These are phyloP conservation scores for Calcarisporium arbuscula DNA, from an alignment of 2,329 filamentous ascomycete genomes.

Conservation along the genomic window DNA sequence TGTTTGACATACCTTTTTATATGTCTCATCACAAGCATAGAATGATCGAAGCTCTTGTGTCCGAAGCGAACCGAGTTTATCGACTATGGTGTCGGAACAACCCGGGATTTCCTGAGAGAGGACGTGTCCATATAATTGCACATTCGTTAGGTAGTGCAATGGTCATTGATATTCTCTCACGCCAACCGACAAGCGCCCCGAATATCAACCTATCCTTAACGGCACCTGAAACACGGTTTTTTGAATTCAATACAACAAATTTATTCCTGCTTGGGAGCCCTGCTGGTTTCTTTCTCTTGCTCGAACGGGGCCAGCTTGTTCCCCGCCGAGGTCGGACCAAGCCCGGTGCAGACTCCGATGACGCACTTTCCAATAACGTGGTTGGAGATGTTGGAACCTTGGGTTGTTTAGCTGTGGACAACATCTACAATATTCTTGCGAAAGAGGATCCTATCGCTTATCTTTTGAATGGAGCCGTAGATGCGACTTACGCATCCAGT, in stretches of 20 bases:
- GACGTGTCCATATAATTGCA: conserved; percentile 84
- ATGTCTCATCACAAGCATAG: conserved; percentile 92
- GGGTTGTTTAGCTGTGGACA: conserved; percentile 89
- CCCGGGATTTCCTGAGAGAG: conserved; percentile 71
- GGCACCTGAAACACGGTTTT: conserved; percentile 49
- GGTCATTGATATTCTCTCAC: conserved; percentile 84
- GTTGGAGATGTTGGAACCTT: conserved; percentile 76
- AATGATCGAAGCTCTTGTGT: conserved; percentile 84
- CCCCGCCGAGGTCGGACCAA: conserved; percentile 74
- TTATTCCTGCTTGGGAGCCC: conserved; percentile 88
- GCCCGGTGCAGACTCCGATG: conserved; percentile 61
- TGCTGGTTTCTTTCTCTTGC: conserved; percentile 83
- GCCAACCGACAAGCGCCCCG: conserved; percentile 71
- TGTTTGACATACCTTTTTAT: conserved; percentile 98
- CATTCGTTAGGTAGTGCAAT: conserved; percentile 94
- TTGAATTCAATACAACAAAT: conserved; percentile 89
- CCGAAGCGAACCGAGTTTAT: conserved; percentile 93
- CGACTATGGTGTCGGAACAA: conserved; percentile 93
- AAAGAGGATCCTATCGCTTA: conserved; percentile 76
- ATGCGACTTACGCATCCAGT: conserved; percentile 68
- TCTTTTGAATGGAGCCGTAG: conserved; percentile 83
- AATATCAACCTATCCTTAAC: conserved; percentile 34
- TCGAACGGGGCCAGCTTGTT: conserved; percentile 66
- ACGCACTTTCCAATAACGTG: conserved; percentile 50
- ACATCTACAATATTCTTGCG: conserved; percentile 87